phyloP scores from a whole-genome alignment of 805 yeast genomes.

The Cyberlindnera veronae region DNA sequence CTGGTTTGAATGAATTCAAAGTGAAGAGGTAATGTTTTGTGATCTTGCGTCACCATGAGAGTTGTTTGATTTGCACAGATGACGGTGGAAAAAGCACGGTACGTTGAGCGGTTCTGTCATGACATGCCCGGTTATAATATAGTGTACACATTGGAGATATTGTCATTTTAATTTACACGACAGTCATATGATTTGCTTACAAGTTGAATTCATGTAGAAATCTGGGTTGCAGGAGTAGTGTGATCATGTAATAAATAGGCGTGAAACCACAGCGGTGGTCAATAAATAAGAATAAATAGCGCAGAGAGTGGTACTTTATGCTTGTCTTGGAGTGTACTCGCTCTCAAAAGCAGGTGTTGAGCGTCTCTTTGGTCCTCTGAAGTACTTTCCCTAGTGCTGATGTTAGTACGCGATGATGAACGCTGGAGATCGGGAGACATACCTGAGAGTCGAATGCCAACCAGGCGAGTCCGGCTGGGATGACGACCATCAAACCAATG shows the following conservation, averaged over 20 bases:
- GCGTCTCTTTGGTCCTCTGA: slow-evolving; percentile 24
- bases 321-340: slow-evolving; percentile 18
- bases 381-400: slow-evolving; percentile 19
- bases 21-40: slow-evolving; percentile 3
- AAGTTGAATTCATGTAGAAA: too few species aligned
- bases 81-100: too few species aligned
- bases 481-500: slow-evolving; percentile 17
- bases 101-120: too few species aligned
- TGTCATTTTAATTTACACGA: too few species aligned
- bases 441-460: slow-evolving; percentile 23
- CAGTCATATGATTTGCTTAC: too few species aligned
- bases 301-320: not conserved
- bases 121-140: too few species aligned
- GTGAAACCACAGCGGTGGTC: not conserved
- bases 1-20: slow-evolving; percentile 20
- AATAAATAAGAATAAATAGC: slow-evolving; percentile 2
- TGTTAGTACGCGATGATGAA: slow-evolving; percentile 1
- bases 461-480: slow-evolving; percentile 24
- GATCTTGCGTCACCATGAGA: not conserved
- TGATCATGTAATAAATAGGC: too few species aligned
- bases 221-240: too few species aligned
- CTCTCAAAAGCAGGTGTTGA: slow-evolving; percentile 22
- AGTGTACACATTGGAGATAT: too few species aligned
- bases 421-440: not conserved
- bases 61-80: too few species aligned